These are phyloP conservation scores for Fusarium staphyleae DNA, from an alignment of 2,329 filamentous ascomycete species.

Conservation along the genomic window DNA sequence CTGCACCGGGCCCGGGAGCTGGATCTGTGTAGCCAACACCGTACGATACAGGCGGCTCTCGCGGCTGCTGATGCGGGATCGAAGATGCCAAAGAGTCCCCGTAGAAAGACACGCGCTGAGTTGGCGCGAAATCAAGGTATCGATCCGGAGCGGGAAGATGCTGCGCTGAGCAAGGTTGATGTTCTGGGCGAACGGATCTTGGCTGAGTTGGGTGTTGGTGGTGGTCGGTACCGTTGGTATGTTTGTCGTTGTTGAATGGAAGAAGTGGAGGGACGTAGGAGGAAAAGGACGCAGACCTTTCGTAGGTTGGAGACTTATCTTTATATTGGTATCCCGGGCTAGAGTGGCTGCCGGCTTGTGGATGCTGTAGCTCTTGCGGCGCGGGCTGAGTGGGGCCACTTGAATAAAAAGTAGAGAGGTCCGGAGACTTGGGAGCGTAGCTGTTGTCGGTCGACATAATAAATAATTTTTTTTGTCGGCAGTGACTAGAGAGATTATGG, in stretches of 20 bases:
- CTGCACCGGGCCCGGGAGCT: conserved; percentile 13
- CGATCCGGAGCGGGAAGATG: conserved; percentile 27
- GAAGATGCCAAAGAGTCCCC: conserved; percentile 13
- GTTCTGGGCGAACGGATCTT: conserved; percentile 30
- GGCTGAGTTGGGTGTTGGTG: conserved; percentile 39
- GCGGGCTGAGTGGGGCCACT: conserved; percentile 47
- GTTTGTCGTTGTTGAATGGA: conserved; percentile 41
- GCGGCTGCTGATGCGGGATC: conserved; percentile 25
- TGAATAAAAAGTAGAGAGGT: conserved; percentile 64
- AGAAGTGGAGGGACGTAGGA: conserved; percentile 34
- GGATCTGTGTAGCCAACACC: conserved; percentile 25
- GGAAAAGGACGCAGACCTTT: conserved; percentile 36
- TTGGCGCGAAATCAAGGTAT: conserved; percentile 18
- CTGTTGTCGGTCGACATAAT: conserved; percentile 58
- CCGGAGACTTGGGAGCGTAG: conserved; percentile 66
- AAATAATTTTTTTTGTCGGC: conserved; percentile 40
- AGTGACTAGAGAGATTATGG: conserved; percentile 26
- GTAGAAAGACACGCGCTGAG: conserved; percentile 20
- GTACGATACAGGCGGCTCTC: conserved; percentile 26
- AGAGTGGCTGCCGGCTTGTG: conserved; percentile 43
- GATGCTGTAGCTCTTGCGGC: conserved; percentile 46
- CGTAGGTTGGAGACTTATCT: conserved; percentile 43
- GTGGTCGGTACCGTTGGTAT: conserved; percentile 33
- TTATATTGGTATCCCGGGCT: conserved; percentile 47
- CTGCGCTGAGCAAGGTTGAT: conserved; percentile 36